phyloP scores from a whole-genome alignment of 257 asterid genomes.

The Cynanchum wilfordii region DNA sequence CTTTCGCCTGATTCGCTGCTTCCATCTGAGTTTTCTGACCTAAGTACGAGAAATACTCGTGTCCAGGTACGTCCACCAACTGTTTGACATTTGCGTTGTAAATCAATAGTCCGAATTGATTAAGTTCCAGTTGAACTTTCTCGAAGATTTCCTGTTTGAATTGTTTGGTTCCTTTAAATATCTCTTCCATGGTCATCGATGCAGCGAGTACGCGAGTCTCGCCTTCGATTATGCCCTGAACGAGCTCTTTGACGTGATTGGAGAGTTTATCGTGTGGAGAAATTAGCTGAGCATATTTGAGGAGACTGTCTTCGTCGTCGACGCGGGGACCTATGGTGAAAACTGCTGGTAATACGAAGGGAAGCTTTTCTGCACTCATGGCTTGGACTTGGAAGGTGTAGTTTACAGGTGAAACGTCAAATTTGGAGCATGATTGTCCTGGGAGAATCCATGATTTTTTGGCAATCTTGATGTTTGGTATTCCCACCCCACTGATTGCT shows the following conservation, averaged over 20 bases:
- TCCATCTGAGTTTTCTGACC: conserved; percentile 74
- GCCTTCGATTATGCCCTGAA: conserved; percentile 66
- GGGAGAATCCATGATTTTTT: conserved; percentile 62
- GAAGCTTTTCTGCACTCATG: conserved; percentile 74
- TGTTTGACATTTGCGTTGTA: conserved; percentile 72
- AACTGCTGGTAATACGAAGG: conserved; percentile 65
- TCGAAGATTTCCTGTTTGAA: conserved; percentile 59
- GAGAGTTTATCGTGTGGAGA: conserved; percentile 60
- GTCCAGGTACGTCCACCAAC: conserved; percentile 61
- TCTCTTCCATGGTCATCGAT: conserved; percentile 68
- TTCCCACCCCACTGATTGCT: conserved; percentile 54
- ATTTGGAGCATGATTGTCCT: conserved; percentile 38
- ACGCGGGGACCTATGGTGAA: conserved; percentile 63
- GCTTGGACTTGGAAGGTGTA: conserved; percentile 75
- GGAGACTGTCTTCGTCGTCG: conserved; percentile 38
- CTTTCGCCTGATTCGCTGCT: conserved; percentile 58
- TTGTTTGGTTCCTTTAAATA: conserved; percentile 53
- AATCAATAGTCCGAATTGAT: conserved; percentile 56
- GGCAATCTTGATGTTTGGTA: conserved; percentile 37
- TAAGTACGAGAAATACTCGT: conserved; percentile 60
- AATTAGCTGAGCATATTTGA: conserved; percentile 57
- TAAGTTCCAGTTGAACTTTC: conserved; percentile 57
- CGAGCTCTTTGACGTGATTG: conserved; percentile 51
- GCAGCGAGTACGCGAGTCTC: conserved; percentile 70
- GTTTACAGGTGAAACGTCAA: conserved; percentile 60